phyloP scores from a whole-genome alignment of 306 rosid species.

The Prosopis cineraria region DNA sequence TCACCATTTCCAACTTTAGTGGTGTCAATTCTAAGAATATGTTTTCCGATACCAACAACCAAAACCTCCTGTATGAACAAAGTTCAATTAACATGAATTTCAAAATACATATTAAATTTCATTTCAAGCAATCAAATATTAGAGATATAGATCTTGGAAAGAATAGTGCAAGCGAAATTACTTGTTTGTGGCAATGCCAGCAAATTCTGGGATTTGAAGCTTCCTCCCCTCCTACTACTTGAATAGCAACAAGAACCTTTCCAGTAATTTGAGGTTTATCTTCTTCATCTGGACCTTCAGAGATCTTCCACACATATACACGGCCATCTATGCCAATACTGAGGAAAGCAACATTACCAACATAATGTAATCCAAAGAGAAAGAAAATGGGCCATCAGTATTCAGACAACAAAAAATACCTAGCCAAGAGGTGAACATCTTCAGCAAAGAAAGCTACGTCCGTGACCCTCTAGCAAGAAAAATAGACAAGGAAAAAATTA shows the following conservation, averaged over 20 bases:
- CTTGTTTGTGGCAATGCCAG: conserved; percentile 99
- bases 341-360: conserved; percentile 46
- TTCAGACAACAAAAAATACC: conserved; percentile 56
- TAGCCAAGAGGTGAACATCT: conserved; percentile 98
- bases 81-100: conserved; percentile 35
- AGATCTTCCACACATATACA: conserved; percentile 88
- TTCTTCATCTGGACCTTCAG: conserved; percentile 97
- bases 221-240: conserved; percentile 75
- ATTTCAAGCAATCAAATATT: conserved; percentile 16
- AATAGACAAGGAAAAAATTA: conserved; percentile 29
- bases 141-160: background rate
- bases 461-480: conserved; percentile 85
- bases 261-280: conserved; percentile 88
- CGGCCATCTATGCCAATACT: conserved; percentile 92
- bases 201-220: conserved; percentile 88
- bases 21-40: conserved; percentile 84
- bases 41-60: conserved; percentile 88
- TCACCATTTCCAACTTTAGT: conserved; percentile 85
- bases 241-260: conserved; percentile 72
- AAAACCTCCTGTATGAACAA: conserved; percentile 75
- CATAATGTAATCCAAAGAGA: conserved; percentile 23
- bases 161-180: conserved; percentile 35
- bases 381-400: background rate
- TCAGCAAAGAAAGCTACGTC: conserved; percentile 98
- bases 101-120: conserved; percentile 1